Conservation (phyloP, 2,329 filamentous ascomycete species). For the Fusarium setosum region DNA sequence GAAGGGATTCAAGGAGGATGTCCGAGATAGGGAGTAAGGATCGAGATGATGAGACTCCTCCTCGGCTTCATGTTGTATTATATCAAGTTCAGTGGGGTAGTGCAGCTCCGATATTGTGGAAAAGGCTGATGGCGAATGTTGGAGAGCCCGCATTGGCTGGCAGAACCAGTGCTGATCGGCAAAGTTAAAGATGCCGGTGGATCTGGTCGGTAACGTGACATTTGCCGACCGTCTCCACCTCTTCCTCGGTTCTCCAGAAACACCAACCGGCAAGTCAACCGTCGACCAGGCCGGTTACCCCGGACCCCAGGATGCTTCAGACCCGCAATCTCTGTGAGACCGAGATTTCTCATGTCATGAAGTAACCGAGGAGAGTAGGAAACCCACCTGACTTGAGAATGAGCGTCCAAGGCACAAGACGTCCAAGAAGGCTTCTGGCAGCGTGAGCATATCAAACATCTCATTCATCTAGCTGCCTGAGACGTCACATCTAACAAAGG, state of each 20-base stretch:
- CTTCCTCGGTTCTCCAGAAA: constrained; percentile 5
- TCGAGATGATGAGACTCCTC: constrained; percentile 1
- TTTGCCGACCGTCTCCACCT: constrained; percentile 27
- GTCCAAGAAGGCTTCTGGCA: constrained; percentile 40
- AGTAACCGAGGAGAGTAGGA: constrained; percentile 7
- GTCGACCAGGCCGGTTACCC: constrained; percentile 22
- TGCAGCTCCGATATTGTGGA: constrained; percentile 1
- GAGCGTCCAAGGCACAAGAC: constrained; percentile 30
- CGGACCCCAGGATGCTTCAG: constrained; percentile 18
- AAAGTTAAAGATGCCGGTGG: constrained; percentile 7
- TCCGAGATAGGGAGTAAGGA: neutral
- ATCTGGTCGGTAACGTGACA: constrained; percentile 10
- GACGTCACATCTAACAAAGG: constrained; percentile 4
- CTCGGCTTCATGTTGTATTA: constrained; percentile 29
- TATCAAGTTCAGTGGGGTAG: constrained; percentile 13
- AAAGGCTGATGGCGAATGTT: too few species aligned
- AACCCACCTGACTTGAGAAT: constrained; percentile 15
- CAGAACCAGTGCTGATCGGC: constrained; percentile 21
- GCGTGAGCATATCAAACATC: constrained; percentile 34
- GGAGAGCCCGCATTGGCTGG: too few species aligned
- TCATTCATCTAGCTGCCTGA: neutral
- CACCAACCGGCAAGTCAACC: constrained; percentile 10
- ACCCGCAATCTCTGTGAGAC: constrained; percentile 20
- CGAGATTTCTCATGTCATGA: constrained; percentile 22
- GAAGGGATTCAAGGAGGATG: neutral